A percentile compares a stretch with the other conserved stretches of the same genome.
These are phyloP conservation scores for Bassia scoparia DNA, from an alignment of 148 eudicot species.

Conservation along the genomic window DNA sequence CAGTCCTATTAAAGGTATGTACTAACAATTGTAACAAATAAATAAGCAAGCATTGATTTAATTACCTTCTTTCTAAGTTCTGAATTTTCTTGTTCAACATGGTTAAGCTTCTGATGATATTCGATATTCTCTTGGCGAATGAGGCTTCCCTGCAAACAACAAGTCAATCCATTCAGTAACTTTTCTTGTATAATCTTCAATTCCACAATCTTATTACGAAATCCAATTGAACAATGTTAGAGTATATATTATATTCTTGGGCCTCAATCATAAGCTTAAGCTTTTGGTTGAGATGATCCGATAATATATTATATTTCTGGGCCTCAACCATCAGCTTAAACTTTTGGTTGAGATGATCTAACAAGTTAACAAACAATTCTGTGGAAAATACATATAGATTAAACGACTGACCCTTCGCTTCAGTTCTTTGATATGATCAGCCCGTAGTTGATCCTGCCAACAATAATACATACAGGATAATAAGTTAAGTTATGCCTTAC, in stretches of 20 bases:
- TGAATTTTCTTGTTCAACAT: constrained; percentile 39
- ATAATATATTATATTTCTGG: too few species aligned
- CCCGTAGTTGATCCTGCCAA: constrained; percentile 50
- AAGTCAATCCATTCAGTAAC: neutral
- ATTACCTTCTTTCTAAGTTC: constrained; percentile 55
- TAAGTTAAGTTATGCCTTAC: too few species aligned
- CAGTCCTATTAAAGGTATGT: too few species aligned
- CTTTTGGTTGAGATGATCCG: too few species aligned
- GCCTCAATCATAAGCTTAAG: too few species aligned
- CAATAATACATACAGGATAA: neutral
- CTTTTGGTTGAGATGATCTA: too few species aligned
- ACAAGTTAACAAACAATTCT: too few species aligned
- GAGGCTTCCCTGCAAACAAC: constrained; percentile 42
- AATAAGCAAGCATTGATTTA: too few species aligned
- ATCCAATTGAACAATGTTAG: neutral
- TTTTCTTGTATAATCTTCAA: neutral
- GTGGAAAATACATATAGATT: too few species aligned
- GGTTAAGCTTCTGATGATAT: constrained; percentile 43
- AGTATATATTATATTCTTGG: too few species aligned
- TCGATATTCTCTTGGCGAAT: constrained; percentile 54
- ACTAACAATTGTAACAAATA: too few species aligned
- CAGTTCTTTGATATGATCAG: constrained; percentile 48
- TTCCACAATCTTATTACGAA: neutral
- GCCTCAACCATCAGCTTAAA: too few species aligned
- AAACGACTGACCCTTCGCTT: constrained; percentile 36